phyloP scores from a whole-genome alignment of 169 alveolate species.

The Eimeria praecox region DNA sequence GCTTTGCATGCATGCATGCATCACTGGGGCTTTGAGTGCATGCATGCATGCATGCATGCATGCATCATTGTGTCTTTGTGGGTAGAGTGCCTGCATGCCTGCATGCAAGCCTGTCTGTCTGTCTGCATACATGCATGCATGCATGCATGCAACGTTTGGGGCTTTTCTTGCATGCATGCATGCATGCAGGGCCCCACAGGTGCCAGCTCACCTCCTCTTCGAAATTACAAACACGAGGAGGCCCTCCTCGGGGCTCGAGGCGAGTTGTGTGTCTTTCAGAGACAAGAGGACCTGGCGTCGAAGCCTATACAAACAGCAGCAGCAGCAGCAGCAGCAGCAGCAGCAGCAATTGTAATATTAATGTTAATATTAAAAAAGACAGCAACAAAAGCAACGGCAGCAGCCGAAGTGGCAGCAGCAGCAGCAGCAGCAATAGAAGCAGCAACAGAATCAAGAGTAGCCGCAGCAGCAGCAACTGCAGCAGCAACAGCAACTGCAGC shows the following conservation, averaged over 20 bases:
- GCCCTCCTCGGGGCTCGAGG: not conserved
- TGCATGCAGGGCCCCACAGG: not conserved
- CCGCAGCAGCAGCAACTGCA: too few relatives aligned
- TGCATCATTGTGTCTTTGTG: too few relatives aligned
- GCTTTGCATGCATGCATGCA: too few relatives aligned
- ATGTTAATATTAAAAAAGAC: not conserved
- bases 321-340: not conserved
- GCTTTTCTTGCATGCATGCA: too few relatives aligned
- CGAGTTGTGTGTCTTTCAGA: not conserved
- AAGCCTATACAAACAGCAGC: too few relatives aligned
- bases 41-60: too few relatives aligned
- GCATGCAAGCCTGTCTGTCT: too few relatives aligned
- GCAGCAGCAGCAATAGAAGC: not conserved
- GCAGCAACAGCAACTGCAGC: too few relatives aligned
- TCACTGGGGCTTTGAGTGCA: too few relatives aligned
- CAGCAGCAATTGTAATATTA: not conserved
- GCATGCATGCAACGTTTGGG: too few relatives aligned
- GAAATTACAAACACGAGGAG: not conserved
- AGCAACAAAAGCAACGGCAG: not conserved
- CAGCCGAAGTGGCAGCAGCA: not conserved
- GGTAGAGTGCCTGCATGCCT: too few relatives aligned
- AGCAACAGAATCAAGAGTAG: not conserved
- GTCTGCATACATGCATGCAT: too few relatives aligned
- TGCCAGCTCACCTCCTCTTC: conserved; percentile 1
- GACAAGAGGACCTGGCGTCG: not conserved